A percentile compares a stretch with the other conserved stretches of the same genome.
These are phyloP conservation scores for Crithidia acanthocephali DNA, from an alignment of 208 protist genomes.

Conservation along the genomic window DNA sequence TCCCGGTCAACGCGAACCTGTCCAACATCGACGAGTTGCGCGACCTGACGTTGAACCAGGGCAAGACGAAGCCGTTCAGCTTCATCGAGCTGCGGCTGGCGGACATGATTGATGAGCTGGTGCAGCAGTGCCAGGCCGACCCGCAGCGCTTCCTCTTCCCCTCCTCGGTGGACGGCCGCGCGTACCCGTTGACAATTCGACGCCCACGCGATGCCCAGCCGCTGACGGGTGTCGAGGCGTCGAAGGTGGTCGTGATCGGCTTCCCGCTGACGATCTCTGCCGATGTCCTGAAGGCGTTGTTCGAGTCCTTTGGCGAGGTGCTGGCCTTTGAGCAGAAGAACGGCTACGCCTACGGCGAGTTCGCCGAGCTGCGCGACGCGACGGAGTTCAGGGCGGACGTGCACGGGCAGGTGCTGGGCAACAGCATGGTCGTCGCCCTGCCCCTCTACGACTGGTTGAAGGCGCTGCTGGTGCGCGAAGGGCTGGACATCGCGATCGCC, in stretches of 20 bases:
- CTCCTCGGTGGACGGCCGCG: slow-evolving; percentile 44
- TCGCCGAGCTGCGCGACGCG: slow-evolving; percentile 55
- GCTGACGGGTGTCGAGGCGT: slow-evolving; percentile 57
- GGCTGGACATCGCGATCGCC: slow-evolving; percentile 74
- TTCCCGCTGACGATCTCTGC: slow-evolving; percentile 65
- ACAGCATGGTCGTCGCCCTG: slow-evolving; percentile 61
- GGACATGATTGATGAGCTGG: slow-evolving; percentile 83
- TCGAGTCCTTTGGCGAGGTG: slow-evolving; percentile 71
- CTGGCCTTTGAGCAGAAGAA: slow-evolving; percentile 65
- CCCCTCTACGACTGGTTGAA: slow-evolving; percentile 84
- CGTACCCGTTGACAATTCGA: slow-evolving; percentile 66
- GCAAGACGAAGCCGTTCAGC: slow-evolving; percentile 74
- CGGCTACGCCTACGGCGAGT: slow-evolving; percentile 83
- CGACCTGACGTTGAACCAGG: slow-evolving; percentile 56
- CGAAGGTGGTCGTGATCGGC: slow-evolving; percentile 78
- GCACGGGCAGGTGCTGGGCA: slow-evolving; percentile 73
- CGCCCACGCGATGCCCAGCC: slow-evolving; percentile 74
- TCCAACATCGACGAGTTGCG: slow-evolving; percentile 64
- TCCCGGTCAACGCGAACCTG: slow-evolving; percentile 64
- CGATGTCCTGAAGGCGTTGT: slow-evolving; percentile 52
- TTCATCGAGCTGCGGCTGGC: slow-evolving; percentile 85
- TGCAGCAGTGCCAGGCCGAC: slow-evolving; percentile 54
- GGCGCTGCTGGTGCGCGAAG: slow-evolving; percentile 60
- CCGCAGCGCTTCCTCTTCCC: slow-evolving; percentile 69
- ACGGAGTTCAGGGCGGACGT: slow-evolving; percentile 71